Base-by-base conservation (phyloP, 176 grass and related monocot species). In the Carex pumila region DNA sequence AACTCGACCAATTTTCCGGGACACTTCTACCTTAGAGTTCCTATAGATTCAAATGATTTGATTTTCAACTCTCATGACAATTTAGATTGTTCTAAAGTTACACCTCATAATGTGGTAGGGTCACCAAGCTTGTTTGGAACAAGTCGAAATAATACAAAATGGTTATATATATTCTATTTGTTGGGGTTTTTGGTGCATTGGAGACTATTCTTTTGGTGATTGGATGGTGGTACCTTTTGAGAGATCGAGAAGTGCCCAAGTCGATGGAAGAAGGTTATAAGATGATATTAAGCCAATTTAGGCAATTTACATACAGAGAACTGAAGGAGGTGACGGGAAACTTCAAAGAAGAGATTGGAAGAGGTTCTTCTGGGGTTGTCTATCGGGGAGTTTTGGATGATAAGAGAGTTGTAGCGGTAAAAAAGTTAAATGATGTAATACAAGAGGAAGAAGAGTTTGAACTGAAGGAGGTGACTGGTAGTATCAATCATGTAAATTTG, bases 261-360 rank as follows among this genome's bases (percentile, higher is more conserved):
- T 89, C 91, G 49, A 70, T 89, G 63, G 82, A 91, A 81, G 89
- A 77, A 82, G 91, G 91, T 19, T 97, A 93, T 71, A 87, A 45
- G 86, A 84, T 87, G 86, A 82, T 97, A 81, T 87, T 65, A 61
- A 81, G 43, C 71, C 91, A 93, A 61, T 93, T 93, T 84, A 85
- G 88, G 81, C 87, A 65, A 70, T 97, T 91, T 87, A 97, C 67
- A 0, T 88, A 93, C 47, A 12, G 43, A 76, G 88, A 92, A 54
- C 60, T 94, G 81, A 80, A 70, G 82, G 86, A 90, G 84, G 90
- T 60, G 11, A 92, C 88, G 75, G 90, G 86, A 9, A 90, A 88
- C 36, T 91, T 92, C 81, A 97, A 93, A 79, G 89, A 97, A 81
- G 91, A 91, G 83, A 88, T 97, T 64, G 94, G 94, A 81, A 91